These are phyloP conservation scores for Ophiostoma populinum DNA, from an alignment of 2,329 filamentous ascomycete genomes.

Conservation along the genomic window DNA sequence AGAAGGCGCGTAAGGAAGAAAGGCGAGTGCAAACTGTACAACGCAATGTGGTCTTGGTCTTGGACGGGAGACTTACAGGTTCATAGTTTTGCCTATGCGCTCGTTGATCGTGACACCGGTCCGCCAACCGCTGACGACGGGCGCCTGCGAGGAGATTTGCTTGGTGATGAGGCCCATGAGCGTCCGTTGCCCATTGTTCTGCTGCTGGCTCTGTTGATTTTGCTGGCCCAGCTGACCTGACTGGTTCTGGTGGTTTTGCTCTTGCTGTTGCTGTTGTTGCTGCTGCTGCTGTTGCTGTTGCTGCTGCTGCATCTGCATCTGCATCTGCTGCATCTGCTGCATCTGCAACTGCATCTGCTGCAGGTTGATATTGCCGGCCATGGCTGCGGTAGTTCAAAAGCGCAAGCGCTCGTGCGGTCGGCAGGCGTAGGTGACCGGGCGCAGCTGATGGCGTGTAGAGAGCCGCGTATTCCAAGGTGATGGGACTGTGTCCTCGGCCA, in stretches of 20 bases:
- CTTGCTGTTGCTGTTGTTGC: slow-evolving; percentile 23
- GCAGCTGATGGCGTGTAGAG: not conserved
- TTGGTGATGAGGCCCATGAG: slow-evolving; percentile 17
- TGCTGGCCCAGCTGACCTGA: slow-evolving; percentile 20
- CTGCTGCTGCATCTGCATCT: slow-evolving; percentile 30
- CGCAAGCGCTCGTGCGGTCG: not conserved
- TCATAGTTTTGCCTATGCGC: slow-evolving; percentile 25
- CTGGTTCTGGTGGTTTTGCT: slow-evolving; percentile 20
- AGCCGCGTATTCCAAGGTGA: not conserved
- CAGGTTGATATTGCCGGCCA: slow-evolving; percentile 37
- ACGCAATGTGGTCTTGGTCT: not conserved
- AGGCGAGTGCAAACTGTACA: not conserved
- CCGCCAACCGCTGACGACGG: slow-evolving; percentile 23
- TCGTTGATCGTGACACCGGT: slow-evolving; percentile 20
- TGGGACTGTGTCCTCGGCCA: not conserved
- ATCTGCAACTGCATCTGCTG: slow-evolving; percentile 34
- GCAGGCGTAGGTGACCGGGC: not conserved
- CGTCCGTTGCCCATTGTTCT: slow-evolving; percentile 22
- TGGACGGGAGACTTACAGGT: slow-evolving; percentile 20
- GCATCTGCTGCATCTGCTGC: slow-evolving; percentile 24
- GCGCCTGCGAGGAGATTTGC: slow-evolving; percentile 14
- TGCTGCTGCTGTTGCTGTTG: slow-evolving; percentile 18
- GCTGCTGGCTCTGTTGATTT: slow-evolving; percentile 19
- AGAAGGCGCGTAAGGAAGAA: not conserved
- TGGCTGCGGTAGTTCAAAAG: slow-evolving; percentile 27